phyloP scores from a whole-genome alignment of 768 basidiomycete species.

The Agaricus blazei region DNA sequence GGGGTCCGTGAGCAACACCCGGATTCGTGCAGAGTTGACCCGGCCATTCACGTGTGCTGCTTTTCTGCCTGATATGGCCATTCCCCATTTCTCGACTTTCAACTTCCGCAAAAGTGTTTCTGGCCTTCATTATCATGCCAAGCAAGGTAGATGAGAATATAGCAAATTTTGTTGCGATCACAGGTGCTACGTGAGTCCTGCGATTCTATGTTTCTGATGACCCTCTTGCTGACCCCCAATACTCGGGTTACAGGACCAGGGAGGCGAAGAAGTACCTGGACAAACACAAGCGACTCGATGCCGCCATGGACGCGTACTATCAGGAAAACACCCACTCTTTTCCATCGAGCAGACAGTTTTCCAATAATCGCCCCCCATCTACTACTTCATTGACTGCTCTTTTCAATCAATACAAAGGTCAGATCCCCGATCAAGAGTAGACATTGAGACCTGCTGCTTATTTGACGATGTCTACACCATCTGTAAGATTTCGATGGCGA shows the following conservation, averaged over 20 bases:
- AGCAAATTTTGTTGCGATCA: constrained; percentile 58
- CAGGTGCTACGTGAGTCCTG: constrained; percentile 62
- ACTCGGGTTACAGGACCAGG: constrained; percentile 27
- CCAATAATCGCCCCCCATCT: constrained; percentile 30
- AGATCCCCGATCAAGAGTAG: constrained; percentile 3
- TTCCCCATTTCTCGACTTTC: constrained; percentile 1
- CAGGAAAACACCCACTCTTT: constrained; percentile 30
- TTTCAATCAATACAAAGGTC: constrained; percentile 71
- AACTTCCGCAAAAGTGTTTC: background rate
- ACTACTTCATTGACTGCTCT: constrained; percentile 49
- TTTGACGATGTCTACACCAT: background rate
- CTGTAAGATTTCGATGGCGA: constrained; percentile 49
- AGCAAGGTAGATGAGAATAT: constrained; percentile 47
- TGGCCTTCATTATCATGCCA: constrained; percentile 20
- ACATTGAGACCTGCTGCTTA: background rate
- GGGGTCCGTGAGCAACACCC: constrained; percentile 1
- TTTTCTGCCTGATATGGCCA: background rate
- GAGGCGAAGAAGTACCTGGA: constrained; percentile 70
- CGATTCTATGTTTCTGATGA: background rate
- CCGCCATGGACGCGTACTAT: constrained; percentile 72
- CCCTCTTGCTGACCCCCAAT: constrained; percentile 18
- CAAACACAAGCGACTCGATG: constrained; percentile 63
- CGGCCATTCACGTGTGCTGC: constrained; percentile 9
- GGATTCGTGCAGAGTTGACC: background rate
- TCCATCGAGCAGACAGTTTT: constrained; percentile 8